phyloP scores from a whole-genome alignment of 176 grass and related monocot genomes.

The Aegilops bicornis region DNA sequence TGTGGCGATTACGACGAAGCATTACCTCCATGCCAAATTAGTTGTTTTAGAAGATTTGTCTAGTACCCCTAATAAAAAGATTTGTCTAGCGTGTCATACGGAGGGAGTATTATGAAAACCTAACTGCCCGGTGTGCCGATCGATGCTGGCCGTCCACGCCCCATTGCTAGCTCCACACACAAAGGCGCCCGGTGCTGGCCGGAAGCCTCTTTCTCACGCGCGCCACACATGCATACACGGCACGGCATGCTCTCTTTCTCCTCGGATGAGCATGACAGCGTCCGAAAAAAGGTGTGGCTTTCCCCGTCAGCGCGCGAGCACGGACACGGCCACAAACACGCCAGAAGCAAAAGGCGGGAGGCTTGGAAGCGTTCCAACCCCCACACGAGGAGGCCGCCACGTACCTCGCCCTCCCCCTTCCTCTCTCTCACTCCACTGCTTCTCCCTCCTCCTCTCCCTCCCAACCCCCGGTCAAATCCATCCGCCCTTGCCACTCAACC shows the following conservation, averaged over 20 bases:
- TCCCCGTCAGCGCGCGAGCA: not conserved
- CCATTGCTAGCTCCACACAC: not conserved
- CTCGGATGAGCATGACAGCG: not conserved
- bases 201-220: no score
- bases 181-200: no score
- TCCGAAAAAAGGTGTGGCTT: not conserved
- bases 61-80: no score
- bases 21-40: no score
- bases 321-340: not conserved
- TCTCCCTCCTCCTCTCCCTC: not conserved
- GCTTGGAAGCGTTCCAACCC: slow-evolving; percentile 35
- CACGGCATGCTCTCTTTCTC: no score
- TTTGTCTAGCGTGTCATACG: no score
- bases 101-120: not conserved
- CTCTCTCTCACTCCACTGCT: slow-evolving; percentile 10
- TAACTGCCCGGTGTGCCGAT: not conserved
- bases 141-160: not conserved
- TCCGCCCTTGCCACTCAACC: not conserved
- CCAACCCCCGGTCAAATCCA: slow-evolving; percentile 22
- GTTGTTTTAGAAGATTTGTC: no score
- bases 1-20: no score
- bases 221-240: no score
- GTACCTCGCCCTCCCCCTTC: not conserved
- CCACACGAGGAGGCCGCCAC: slow-evolving; percentile 3
- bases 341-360: not conserved